Conservation (phyloP, 2,329 filamentous ascomycete species). For the Biscogniauxia marginata region DNA sequence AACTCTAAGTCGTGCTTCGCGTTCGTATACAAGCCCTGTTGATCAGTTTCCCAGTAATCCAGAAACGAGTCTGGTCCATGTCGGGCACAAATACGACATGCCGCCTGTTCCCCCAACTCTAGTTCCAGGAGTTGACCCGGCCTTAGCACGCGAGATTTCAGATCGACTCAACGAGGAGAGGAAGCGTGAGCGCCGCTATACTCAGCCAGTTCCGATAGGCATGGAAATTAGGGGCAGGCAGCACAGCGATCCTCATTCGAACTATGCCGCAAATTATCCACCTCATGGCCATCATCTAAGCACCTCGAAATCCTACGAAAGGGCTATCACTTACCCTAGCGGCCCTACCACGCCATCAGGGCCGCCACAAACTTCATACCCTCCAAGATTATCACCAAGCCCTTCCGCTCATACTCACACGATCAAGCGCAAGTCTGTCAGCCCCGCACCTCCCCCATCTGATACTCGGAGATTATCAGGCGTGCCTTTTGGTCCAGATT, state of each 20-base stretch:
- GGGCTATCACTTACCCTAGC: slow-evolving; percentile 34
- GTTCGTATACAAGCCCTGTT: slow-evolving; percentile 22
- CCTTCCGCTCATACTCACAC: slow-evolving; percentile 47
- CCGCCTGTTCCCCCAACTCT: slow-evolving; percentile 55
- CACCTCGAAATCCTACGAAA: slow-evolving; percentile 28
- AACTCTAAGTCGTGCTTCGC: slow-evolving; percentile 21
- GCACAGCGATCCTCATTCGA: slow-evolving; percentile 32
- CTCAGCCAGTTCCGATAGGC: slow-evolving; percentile 36
- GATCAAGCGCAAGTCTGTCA: slow-evolving; percentile 71
- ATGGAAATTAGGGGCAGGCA: slow-evolving; percentile 43
- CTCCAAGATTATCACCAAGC: slow-evolving; percentile 40
- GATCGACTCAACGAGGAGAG: slow-evolving; percentile 58
- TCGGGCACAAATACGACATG: slow-evolving; percentile 39
- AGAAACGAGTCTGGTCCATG: slow-evolving; percentile 34
- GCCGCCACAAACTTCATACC: slow-evolving; percentile 13
- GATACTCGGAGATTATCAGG: slow-evolving; percentile 54
- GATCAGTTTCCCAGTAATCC: slow-evolving; percentile 29
- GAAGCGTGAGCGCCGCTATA: slow-evolving; percentile 46
- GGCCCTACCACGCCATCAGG: slow-evolving; percentile 21
- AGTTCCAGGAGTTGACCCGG: slow-evolving; percentile 60
- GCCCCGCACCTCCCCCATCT: slow-evolving; percentile 59
- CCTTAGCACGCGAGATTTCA: slow-evolving; percentile 54
- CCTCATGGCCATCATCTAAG: slow-evolving; percentile 20
- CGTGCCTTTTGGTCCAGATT: slow-evolving; percentile 72
- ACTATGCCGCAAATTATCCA: slow-evolving; percentile 24